phyloP scores from a whole-genome alignment of 768 basidiomycete genomes.

The Neoboletus brunneissimus region DNA sequence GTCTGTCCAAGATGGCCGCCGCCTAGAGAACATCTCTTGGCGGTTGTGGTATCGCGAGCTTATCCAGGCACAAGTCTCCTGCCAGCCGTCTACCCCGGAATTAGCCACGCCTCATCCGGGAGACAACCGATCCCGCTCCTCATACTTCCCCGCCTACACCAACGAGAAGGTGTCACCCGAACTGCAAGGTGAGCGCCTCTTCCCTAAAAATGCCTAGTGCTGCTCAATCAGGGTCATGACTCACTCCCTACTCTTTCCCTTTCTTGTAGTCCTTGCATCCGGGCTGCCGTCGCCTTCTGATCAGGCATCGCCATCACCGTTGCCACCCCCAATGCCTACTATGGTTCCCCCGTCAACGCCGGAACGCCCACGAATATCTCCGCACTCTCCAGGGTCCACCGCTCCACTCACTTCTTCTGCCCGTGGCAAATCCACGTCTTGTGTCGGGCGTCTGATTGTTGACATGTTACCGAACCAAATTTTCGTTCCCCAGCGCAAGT shows the following conservation, averaged over 20 bases:
- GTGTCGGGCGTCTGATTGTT: constrained; percentile 50
- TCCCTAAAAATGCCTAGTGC: constrained; percentile 11
- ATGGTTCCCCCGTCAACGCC: constrained; percentile 25
- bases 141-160: constrained; percentile 28
- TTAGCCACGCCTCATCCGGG: constrained; percentile 15
- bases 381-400: constrained; percentile 15
- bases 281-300: constrained; percentile 29
- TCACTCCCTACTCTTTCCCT: constrained; percentile 15
- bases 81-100: constrained; percentile 30
- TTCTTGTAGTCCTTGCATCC: constrained; percentile 23
- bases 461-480: constrained; percentile 54
- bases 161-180: constrained; percentile 15
- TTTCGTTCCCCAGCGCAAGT: constrained; percentile 21
- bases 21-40: constrained; percentile 89
- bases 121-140: constrained; percentile 21
- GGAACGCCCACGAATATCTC: constrained; percentile 30
- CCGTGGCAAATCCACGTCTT: constrained; percentile 24
- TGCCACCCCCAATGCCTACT: constrained; percentile 18
- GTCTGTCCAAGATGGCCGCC: constrained; percentile 71
- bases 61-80: constrained; percentile 33
- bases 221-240: constrained; percentile 13
- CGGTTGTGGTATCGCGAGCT: constrained; percentile 75
- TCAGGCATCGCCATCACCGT: constrained; percentile 30
- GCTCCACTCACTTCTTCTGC: constrained; percentile 6
- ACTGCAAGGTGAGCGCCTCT: constrained; percentile 13